Conservation (phyloP, 345 rosid species). For the Bretschneidera sinensis region DNA sequence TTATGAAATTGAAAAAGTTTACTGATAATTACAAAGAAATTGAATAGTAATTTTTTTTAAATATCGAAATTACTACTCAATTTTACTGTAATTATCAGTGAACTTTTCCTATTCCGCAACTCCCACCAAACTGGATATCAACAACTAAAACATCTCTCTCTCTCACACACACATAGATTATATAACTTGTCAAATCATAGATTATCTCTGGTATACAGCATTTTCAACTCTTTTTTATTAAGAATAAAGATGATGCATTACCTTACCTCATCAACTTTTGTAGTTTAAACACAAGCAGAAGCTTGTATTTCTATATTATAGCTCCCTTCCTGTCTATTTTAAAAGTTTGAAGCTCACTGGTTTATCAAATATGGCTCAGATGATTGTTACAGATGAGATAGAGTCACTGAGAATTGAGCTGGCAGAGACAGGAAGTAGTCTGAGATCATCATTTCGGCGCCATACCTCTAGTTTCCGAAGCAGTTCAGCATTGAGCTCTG, state of each 20-base stretch:
- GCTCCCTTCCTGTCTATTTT: not conserved
- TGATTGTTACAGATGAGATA: constrained; percentile 49
- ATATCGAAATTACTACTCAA: too few relatives aligned
- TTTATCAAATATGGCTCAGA: constrained; percentile 43
- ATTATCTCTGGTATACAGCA: too few relatives aligned
- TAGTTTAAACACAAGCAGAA: too few relatives aligned
- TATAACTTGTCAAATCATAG: not conserved
- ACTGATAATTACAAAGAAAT: too few relatives aligned
- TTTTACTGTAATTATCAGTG: too few relatives aligned
- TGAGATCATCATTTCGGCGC: constrained; percentile 49
- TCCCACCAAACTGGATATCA: too few relatives aligned
- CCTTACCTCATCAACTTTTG: not conserved
- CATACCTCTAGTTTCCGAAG: constrained; percentile 43
- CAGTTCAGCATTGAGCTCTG: constrained; percentile 23
- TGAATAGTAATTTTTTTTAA: too few relatives aligned
- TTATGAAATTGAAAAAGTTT: too few relatives aligned
- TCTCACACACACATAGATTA: not conserved
- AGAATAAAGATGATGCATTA: not conserved
- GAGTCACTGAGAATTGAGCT: constrained; percentile 61
- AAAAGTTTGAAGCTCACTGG: not conserved
- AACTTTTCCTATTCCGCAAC: too few relatives aligned
- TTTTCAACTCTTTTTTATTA: not conserved
- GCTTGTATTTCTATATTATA: not conserved
- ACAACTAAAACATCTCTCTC: not conserved
- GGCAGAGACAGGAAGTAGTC: constrained; percentile 60